Percentiles rank a stretch among this genome's conserved stretches.
Conservation (phyloP, 1,284 basidiomycete genomes). For the Pseudomicrostroma phylloplanum region DNA sequence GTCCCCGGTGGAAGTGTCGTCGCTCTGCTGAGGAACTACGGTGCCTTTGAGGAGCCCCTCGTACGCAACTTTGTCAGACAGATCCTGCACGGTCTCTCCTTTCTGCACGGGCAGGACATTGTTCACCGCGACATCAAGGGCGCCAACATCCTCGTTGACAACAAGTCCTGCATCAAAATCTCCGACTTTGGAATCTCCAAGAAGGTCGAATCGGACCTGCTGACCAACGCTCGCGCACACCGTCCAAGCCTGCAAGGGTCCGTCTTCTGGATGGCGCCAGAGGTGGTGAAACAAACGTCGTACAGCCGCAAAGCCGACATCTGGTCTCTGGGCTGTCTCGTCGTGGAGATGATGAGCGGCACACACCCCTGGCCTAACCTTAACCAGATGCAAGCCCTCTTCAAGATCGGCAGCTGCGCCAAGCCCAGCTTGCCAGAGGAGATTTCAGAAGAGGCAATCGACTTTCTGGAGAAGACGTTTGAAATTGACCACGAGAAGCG, state of each 20-base stretch:
- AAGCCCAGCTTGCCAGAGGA: constrained; percentile 42
- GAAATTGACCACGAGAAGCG: constrained; percentile 41
- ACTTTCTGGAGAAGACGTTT: constrained; percentile 42
- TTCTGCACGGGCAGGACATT: constrained; percentile 88
- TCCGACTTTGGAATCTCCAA: constrained; percentile 99
- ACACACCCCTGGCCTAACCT: constrained; percentile 94
- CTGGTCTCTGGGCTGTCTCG: constrained; percentile 94
- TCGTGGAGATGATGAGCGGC: constrained; percentile 97
- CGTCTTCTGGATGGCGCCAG: constrained; percentile 74
- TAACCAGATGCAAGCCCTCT: constrained; percentile 69
- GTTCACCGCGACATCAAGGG: constrained; percentile 99
- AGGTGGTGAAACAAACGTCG: constrained; percentile 90
- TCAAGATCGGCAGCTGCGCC: constrained; percentile 41
- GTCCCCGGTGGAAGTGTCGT: constrained; percentile 91
- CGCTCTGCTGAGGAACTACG: constrained; percentile 84
- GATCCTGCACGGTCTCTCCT: constrained; percentile 82
- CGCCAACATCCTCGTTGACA: constrained; percentile 95
- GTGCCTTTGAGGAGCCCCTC: constrained; percentile 89
- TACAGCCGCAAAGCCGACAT: constrained; percentile 95
- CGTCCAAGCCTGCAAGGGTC: constrained; percentile 90
- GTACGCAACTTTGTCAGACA: constrained; percentile 92
- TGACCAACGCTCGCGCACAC: constrained; percentile 75
- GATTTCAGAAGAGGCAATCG: constrained; percentile 34
- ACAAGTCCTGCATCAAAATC: constrained; percentile 97
- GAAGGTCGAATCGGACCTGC: constrained; percentile 89